These are phyloP conservation scores for Aspergillus sp. DNA, from an alignment of 2,329 filamentous ascomycete genomes.

Conservation along the genomic window DNA sequence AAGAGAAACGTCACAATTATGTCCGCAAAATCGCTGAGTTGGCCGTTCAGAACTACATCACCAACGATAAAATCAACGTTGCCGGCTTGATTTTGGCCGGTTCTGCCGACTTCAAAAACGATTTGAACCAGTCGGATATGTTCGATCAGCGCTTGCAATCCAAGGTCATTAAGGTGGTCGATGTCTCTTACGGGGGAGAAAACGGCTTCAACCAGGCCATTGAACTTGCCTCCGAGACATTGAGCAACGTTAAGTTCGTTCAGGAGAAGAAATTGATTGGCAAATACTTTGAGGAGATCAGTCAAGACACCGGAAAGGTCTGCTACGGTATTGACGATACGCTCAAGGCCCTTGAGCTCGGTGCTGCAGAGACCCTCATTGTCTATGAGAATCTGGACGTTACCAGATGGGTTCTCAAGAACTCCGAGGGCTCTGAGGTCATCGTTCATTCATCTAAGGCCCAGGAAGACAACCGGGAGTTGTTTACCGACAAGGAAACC, in stretches of 20 bases:
- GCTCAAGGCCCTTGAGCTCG: constrained; percentile 91
- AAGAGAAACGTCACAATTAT: constrained; percentile 99
- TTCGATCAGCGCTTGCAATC: constrained; percentile 87
- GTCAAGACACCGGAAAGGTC: constrained; percentile 92
- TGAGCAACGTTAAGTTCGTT: constrained; percentile 99
- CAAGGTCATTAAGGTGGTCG: constrained; percentile 99
- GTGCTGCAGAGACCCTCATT: constrained; percentile 90
- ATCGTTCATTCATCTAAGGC: constrained; percentile 85
- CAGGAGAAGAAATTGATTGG: constrained; percentile 99
- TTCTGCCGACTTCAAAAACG: constrained; percentile 99
- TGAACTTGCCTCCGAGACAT: constrained; percentile 88
- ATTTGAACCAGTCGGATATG: constrained; percentile 94
- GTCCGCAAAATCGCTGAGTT: constrained; percentile 97
- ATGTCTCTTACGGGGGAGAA: constrained; percentile 97
- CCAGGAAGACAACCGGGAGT: constrained; percentile 75
- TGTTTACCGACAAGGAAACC: constrained; percentile 94
- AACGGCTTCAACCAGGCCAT: constrained; percentile 99
- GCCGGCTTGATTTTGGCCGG: constrained; percentile 92
- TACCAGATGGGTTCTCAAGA: constrained; percentile 86
- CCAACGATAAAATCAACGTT: constrained; percentile 96
- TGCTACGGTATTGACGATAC: constrained; percentile 99
- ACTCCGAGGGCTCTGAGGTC: constrained; percentile 68
- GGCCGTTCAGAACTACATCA: constrained; percentile 98
- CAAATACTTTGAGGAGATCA: constrained; percentile 98
- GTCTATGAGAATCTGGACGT: constrained; percentile 97